Evolutionary conservation across 805 yeast genomes (phyloP).

Genomic region (Maudiozyma bulderi): DNA sequence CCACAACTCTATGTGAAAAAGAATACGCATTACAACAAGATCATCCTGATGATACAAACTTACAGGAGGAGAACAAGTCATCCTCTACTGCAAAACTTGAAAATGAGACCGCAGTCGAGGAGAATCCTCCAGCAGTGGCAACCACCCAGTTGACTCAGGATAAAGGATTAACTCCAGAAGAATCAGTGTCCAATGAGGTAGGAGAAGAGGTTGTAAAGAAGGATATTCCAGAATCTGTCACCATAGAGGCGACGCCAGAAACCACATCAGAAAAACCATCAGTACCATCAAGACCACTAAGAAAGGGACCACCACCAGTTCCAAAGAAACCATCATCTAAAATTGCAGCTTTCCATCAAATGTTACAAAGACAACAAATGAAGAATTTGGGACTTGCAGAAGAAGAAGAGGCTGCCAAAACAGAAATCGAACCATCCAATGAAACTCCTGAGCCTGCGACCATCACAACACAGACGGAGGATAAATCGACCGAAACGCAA

Average conservation of each 20-base stretch:
- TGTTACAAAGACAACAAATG: conserved; percentile 47
- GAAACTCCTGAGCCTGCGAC: not conserved
- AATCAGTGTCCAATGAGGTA: too few relatives aligned
- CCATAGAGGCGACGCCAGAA: not conserved
- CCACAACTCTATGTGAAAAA: not conserved
- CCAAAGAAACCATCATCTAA: conserved; percentile 72
- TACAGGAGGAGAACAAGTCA: not conserved
- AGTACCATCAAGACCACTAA: conserved; percentile 11
- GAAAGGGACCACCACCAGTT: conserved; percentile 48
- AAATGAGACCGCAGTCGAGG: not conserved
- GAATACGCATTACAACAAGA: not conserved
- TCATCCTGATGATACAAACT: too few relatives aligned
- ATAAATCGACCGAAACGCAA: not conserved
- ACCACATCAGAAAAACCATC: conserved; percentile 3
- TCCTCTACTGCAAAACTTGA: not conserved
- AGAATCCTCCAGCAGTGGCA: not conserved
- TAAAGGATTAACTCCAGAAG: not conserved
- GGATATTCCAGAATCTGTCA: not conserved
- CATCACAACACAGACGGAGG: conserved; percentile 5
- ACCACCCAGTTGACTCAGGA: not conserved
- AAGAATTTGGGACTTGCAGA: conserved; percentile 40
- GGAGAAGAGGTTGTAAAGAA: too few relatives aligned
- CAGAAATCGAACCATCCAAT: conserved; percentile 27
- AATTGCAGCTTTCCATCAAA: conserved; percentile 74
- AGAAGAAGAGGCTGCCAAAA: conserved; percentile 25